Base-by-base conservation (phyloP, 2,329 filamentous ascomycete genomes). In the Penicillium griseofulvum region DNA sequence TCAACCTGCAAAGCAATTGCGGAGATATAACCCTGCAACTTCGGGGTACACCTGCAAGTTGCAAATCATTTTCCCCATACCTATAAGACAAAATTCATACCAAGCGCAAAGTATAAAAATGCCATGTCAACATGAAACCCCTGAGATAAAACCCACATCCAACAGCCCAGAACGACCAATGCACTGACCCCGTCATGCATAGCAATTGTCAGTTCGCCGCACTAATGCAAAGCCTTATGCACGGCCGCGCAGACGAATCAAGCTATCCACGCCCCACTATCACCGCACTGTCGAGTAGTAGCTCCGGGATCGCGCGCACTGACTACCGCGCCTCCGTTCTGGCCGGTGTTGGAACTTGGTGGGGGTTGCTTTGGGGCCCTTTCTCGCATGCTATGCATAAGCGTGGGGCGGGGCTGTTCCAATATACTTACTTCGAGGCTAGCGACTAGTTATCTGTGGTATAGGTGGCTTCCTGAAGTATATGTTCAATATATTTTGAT, bases 191-290 rank as follows among this genome's bases (percentile, higher is more conserved):
- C 59, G 34, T 52, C 56, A 47, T 57, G 62, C 55, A 58, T 54
- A 58, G 58, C 36, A 52, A 62, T 57, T 60, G 60, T 64, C 58
- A 60, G 44, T 62, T 63, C 60, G 58, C 60, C 58, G 63, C 60
- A 61, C 61, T 62, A 64, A 60, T 56, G 61, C 52, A 59, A 12
- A 19, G 49, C 19, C 56, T 54, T 45, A 58, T 62, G 60, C 52
- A 62, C 47, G 55, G 49, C 44, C 52, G 57, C 53, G 50, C 57
- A 62, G 53, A 26, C 48, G 36, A 36, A 54, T 46, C 49, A 60
- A 49, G 44, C 58, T 49, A 52, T 53, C 29, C 46, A 48, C 28
- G 55, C 54, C 55, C 63, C 61, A 63, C 60, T 47, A 39, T 49
- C 54, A 47, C 41, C 49, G 42, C 42, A 26, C 59, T 39, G 37